Evolutionary conservation across 495 filamentous ascomycete species (phyloP).

Genomic region (Venustampulla echinocandica): DNA sequence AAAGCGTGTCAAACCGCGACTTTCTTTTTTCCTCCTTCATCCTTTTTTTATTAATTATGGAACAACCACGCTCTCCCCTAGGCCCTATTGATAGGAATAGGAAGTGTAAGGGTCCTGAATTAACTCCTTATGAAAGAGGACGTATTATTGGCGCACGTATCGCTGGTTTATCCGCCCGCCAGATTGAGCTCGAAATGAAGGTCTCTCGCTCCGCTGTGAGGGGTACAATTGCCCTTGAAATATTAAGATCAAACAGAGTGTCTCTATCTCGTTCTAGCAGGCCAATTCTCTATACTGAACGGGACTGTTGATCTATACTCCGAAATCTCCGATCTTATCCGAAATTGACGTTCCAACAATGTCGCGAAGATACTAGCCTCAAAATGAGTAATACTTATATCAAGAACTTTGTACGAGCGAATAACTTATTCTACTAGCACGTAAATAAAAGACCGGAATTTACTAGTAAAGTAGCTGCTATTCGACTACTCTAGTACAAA

Average conservation of each 20-base stretch:
- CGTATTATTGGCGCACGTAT: neutral
- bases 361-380: neutral
- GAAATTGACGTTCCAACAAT: neutral
- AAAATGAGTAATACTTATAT: slow-evolving; percentile 2
- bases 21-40: neutral
- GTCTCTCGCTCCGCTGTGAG: neutral
- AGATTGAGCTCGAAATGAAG: neutral
- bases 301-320: neutral
- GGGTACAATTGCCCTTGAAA: neutral
- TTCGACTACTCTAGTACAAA: slow-evolving; percentile 8
- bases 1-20: neutral
- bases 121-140: slow-evolving; percentile 1
- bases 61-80: slow-evolving; percentile 1
- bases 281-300: neutral
- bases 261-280: neutral
- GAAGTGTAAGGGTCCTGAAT: neutral
- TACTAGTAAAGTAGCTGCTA: slow-evolving; percentile 8
- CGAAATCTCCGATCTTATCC: neutral
- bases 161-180: neutral
- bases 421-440: slow-evolving; percentile 2
- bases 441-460: slow-evolving; percentile 8
- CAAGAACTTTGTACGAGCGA: neutral
- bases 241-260: neutral
- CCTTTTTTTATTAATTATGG: neutral
- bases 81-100: neutral